Evolutionary conservation across 306 rosid genomes (phyloP), one percentile per base, ranked within the genome.

Genomic region (Quercus alba): DNA sequence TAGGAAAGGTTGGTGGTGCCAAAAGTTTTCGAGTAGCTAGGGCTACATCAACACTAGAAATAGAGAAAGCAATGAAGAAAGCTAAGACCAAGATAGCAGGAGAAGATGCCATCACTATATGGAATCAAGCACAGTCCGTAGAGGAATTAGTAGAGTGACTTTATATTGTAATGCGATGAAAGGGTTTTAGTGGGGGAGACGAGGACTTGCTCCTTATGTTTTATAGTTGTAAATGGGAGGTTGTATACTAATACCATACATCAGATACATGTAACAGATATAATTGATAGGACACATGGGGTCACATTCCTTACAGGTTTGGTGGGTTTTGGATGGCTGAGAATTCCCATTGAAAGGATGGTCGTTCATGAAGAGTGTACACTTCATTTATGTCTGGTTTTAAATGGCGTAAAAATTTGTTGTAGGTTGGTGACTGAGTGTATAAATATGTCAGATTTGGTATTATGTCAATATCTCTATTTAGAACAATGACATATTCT

Each of bases 21-120:
- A 77, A 33, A 28, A 77, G 74, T 52, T 77, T 77, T 55, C 80
- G 74, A 33, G 80, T 21, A 23, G 73, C 54, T 1, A 4, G 51
- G 19, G 75, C 81, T 4, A 51, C 57, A 15, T 75, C n/a, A 1
- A 14, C 10, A 56, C 41, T 38, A 2, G 14, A 56, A 14, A 33
- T 0, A 38, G 5, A 77, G 44, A 56, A 56, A 19, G 41, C 11
- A 54, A 77, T 1, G 46, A 77, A 20, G 54, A 66, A 28, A 8
- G 68, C 68, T 33, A 56, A 23, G 26, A 35, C 41, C 15, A 77
- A 21, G 17, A 41, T 5, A 28, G 38, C 26, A n/a, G 56, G 17
- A n/a, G 55, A 55, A 33, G 35, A 20, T 68, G 79, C 75, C 79
- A 75, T 81, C 20, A 28, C 41, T 7, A 63, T 28, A 6, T 58